These are phyloP conservation scores for Didymella exigua DNA, from an alignment of 2,329 filamentous ascomycete species.

Conservation along the genomic window DNA sequence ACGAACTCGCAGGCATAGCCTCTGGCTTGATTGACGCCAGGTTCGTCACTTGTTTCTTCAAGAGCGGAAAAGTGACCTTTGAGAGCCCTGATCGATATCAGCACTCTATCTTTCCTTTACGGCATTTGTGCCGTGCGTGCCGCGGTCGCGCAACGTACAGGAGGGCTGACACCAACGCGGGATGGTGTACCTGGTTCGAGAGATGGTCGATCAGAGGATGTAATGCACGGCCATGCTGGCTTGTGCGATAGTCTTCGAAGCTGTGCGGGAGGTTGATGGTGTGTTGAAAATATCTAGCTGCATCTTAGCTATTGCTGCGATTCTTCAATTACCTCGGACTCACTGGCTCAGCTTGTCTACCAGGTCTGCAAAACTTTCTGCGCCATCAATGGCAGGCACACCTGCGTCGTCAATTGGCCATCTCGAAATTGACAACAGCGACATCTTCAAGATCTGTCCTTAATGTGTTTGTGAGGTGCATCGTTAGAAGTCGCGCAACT, in stretches of 20 bases:
- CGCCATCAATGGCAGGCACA: slow-evolving; percentile 62
- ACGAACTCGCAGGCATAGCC: slow-evolving; percentile 80
- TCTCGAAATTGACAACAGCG: slow-evolving; percentile 34
- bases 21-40: slow-evolving; percentile 69
- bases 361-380: slow-evolving; percentile 67
- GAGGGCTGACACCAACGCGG: slow-evolving; percentile 72
- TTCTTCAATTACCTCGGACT: slow-evolving; percentile 1
- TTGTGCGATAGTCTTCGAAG: slow-evolving; percentile 75
- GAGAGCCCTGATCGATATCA: slow-evolving; percentile 61
- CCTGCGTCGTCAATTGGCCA: slow-evolving; percentile 41
- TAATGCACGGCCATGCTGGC: slow-evolving; percentile 62
- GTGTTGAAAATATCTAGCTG: slow-evolving; percentile 54
- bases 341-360: slow-evolving; percentile 67
- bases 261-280: slow-evolving; percentile 68
- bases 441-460: slow-evolving; percentile 26
- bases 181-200: slow-evolving; percentile 67
- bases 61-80: slow-evolving; percentile 74
- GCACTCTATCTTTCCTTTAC: not conserved
- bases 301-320: slow-evolving; percentile 22
- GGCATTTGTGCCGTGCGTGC: not conserved
- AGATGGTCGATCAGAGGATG: slow-evolving; percentile 70
- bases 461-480: slow-evolving; percentile 7
- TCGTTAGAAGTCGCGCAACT: slow-evolving; percentile 13
- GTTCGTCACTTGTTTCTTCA: slow-evolving; percentile 63
- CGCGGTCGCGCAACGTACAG: slow-evolving; percentile 60